These are phyloP conservation scores for Phytophthora cajani DNA, from an alignment of 352 stramenopile genomes.

Conservation along the genomic window DNA sequence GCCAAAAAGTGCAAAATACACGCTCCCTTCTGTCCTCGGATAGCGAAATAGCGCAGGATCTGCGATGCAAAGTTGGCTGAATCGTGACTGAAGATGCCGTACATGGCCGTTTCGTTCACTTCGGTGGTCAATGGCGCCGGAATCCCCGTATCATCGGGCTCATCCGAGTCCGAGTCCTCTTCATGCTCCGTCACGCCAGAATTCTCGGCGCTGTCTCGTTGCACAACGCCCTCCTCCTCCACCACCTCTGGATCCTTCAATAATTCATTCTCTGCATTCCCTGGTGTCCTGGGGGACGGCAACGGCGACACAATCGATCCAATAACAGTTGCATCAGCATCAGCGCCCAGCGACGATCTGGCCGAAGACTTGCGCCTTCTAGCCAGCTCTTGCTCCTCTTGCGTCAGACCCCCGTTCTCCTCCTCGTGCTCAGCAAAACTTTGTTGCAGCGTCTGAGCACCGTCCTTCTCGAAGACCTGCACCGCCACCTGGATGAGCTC, in stretches of 20 bases:
- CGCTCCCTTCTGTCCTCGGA: constrained; percentile 75
- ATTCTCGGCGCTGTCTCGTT: constrained; percentile 31
- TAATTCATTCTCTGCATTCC: constrained; percentile 11
- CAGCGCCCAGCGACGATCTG: constrained; percentile 27
- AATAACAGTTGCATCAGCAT: constrained; percentile 16
- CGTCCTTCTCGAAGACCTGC: constrained; percentile 73
- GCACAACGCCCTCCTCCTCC: constrained; percentile 3
- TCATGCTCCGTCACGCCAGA: constrained; percentile 34
- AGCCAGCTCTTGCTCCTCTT: constrained; percentile 1
- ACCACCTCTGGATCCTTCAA: neutral
- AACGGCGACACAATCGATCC: constrained; percentile 24
- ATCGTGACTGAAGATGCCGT: constrained; percentile 79
- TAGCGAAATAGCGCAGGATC: constrained; percentile 82
- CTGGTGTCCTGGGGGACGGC: constrained; percentile 32
- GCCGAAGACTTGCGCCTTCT: constrained; percentile 44
- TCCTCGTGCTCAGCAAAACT: constrained; percentile 64
- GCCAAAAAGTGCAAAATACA: constrained; percentile 82
- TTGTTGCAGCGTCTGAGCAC: constrained; percentile 69
- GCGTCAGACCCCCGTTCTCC: constrained; percentile 4
- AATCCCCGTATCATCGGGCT: constrained; percentile 42
- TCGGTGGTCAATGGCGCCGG: constrained; percentile 43
- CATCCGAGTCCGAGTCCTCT: constrained; percentile 46
- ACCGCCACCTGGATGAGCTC: constrained; percentile 82
- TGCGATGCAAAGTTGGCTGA: constrained; percentile 84
- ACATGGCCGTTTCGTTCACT: constrained; percentile 53